Evolutionary conservation across 352 stramenopile species (phyloP), one percentile per base, ranked within the genome.

Genomic region (Phytophthora ramorum): DNA sequence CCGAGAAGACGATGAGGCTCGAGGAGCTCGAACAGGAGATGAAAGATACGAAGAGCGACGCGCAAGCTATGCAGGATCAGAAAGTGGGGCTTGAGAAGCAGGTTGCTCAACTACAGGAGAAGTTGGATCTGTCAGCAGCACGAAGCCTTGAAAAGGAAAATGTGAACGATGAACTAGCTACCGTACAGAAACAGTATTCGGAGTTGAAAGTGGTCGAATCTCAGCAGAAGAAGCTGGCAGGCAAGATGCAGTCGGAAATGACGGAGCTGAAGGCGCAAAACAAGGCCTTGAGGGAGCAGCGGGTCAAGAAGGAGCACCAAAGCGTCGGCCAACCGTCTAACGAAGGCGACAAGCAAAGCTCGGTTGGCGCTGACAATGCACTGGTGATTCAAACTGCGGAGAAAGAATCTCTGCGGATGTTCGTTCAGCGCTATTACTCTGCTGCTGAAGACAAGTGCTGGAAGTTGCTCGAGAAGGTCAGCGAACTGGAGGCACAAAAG

Each of bases 401-500:
- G 41, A 91, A 86, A 63, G 63, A 75, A 20, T 63, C 68, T 17
- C 49, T 89, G 13, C 63, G 84, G 46, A 65, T 75, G 20, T 89
- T 89, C 22, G 51, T 91, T 8, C 68, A 68, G 19, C 78, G 56
- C 5, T 89, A 88, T 46, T 80, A 76, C 51, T 43, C 62, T 47
- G 57, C 58, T 4, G 78, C 80, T 3, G 83, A 91, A 71, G 73
- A 52, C 0, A 88, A 89, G 28, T 88, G 78, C 59, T 58, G 62
- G 1, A 48, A 68, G 34, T 44, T 89, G 30, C 46, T 67, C 3
- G 37, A 73, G 43, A 74, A 80, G 14, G 66, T 83, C 19, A 58
- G 46, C 1, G 37, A 71, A 4, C 56, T 85, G 26, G 55, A 91
- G 24, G 51, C 60, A 20, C 61, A 67, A 54, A 67, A 74, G 14